Percentiles rank a stretch among this genome's conserved stretches.
These are phyloP conservation scores for Lachancea nothofagi DNA, from an alignment of 805 yeast genomes.

Conservation along the genomic window DNA sequence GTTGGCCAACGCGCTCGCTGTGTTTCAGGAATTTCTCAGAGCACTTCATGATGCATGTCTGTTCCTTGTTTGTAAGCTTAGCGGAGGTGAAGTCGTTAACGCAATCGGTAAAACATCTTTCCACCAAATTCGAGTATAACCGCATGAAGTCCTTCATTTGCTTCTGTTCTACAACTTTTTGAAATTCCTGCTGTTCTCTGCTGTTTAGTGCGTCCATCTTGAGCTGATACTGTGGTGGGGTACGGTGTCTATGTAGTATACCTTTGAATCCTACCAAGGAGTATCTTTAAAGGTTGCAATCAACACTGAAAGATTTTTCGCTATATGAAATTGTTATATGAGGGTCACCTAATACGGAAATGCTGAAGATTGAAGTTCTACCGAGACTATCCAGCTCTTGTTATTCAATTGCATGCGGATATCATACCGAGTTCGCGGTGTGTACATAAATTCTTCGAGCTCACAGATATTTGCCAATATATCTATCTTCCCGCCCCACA, in stretches of 20 bases:
- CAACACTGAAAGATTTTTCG: too few relatives aligned
- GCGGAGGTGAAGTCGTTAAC: slow-evolving; percentile 97
- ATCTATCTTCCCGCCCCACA: too few relatives aligned
- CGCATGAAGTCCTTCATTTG: slow-evolving; percentile 99
- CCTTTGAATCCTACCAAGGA: not conserved
- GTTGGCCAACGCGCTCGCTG: slow-evolving; percentile 95
- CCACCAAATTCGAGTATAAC: slow-evolving; percentile 87
- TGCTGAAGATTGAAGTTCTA: too few relatives aligned
- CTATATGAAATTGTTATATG: too few relatives aligned
- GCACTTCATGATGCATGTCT: slow-evolving; percentile 80
- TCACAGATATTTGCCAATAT: too few relatives aligned
- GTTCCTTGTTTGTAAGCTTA: slow-evolving; percentile 78
- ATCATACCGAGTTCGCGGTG: too few relatives aligned
- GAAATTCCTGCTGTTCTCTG: slow-evolving; percentile 95
- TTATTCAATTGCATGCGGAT: too few relatives aligned
- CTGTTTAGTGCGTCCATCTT: slow-evolving; percentile 91
- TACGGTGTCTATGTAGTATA: not conserved
- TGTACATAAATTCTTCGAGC: too few relatives aligned
- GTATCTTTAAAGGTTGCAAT: too few relatives aligned
- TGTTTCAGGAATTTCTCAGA: slow-evolving; percentile 97
- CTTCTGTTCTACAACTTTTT: slow-evolving; percentile 90
- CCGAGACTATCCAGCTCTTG: too few relatives aligned
- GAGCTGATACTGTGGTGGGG: slow-evolving; percentile 1
- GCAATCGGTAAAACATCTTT: slow-evolving; percentile 96
- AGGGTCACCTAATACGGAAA: too few relatives aligned